Conservation (phyloP, 768 basidiomycete genomes). For the Krasilnikovozyma curviuscula region DNA sequence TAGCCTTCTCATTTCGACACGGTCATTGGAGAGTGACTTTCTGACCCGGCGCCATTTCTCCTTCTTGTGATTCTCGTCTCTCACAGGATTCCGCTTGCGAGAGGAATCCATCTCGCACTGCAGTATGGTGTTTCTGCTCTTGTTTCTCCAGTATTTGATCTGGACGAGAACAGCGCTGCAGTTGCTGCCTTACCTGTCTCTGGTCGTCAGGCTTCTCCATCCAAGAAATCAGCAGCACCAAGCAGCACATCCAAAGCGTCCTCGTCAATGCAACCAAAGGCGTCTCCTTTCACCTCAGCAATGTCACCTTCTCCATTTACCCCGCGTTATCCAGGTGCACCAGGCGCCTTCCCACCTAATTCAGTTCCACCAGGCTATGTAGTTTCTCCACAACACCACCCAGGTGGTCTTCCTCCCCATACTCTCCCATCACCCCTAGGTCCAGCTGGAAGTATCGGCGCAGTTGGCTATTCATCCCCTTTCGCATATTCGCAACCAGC, state of each 20-base stretch:
- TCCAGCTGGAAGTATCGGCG: no score
- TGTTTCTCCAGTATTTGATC: constrained; percentile 71
- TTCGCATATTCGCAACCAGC: no score
- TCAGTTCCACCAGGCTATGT: constrained; percentile 1
- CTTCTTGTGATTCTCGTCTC: neutral
- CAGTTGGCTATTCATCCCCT: no score
- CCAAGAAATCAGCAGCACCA: constrained; percentile 32
- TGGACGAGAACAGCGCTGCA: neutral
- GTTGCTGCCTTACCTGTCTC: constrained; percentile 40
- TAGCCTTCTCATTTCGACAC: neutral
- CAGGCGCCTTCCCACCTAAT: constrained; percentile 16
- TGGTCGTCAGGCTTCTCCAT: constrained; percentile 49
- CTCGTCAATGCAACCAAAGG: constrained; percentile 8
- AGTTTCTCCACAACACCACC: neutral
- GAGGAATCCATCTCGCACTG: constrained; percentile 75
- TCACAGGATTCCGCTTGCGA: constrained; percentile 79
- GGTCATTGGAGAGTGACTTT: neutral
- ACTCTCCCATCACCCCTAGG: no score
- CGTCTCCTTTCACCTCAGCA: constrained; percentile 16
- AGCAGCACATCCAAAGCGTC: constrained; percentile 25
- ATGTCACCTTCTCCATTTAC: constrained; percentile 14
- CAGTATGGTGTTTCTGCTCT: constrained; percentile 81
- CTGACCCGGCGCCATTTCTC: neutral
- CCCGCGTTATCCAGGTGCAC: constrained; percentile 33
- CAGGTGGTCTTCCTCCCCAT: no score